A percentile compares a stretch with the other conserved stretches of the same genome.
Conservation (phyloP, 2,329 filamentous ascomycete species). For the Fusarium gaditjirri region DNA sequence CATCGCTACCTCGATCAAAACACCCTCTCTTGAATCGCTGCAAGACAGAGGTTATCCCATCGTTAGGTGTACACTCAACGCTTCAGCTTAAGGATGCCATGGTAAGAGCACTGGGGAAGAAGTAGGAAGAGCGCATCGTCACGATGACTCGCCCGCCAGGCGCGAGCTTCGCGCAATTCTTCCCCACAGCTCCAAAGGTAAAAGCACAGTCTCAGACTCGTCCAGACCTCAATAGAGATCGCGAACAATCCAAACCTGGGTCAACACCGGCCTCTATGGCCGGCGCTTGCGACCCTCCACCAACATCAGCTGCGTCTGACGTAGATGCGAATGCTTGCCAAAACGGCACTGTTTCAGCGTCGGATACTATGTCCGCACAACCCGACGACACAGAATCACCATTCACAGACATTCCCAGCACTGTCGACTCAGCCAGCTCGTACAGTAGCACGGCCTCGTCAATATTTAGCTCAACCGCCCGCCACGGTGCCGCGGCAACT, state of each 20-base stretch:
- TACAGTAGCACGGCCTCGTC: slow-evolving; percentile 77
- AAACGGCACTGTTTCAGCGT: slow-evolving; percentile 31
- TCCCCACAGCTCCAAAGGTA: slow-evolving; percentile 79
- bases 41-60: neutral
- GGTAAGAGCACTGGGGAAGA: slow-evolving; percentile 64
- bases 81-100: slow-evolving; percentile 61
- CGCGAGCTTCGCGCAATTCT: slow-evolving; percentile 88
- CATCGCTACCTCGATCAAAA: slow-evolving; percentile 15
- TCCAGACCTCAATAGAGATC: slow-evolving; percentile 48
- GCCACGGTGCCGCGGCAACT: slow-evolving; percentile 52
- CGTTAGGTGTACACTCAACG: slow-evolving; percentile 17
- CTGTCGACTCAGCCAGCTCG: slow-evolving; percentile 77
- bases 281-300: slow-evolving; percentile 38
- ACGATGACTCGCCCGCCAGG: slow-evolving; percentile 82
- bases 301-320: slow-evolving; percentile 39
- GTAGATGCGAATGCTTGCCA: slow-evolving; percentile 41
- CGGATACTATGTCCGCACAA: slow-evolving; percentile 45
- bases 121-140: slow-evolving; percentile 62
- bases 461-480: slow-evolving; percentile 68
- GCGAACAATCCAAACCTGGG: slow-evolving; percentile 46
- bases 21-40: slow-evolving; percentile 13
- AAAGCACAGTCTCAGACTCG: slow-evolving; percentile 56
- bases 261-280: slow-evolving; percentile 26
- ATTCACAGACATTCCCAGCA: slow-evolving; percentile 75
- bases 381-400: slow-evolving; percentile 68